Evolutionary conservation across 1,284 basidiomycete species (phyloP).

Genomic region (Tylopilus orsonianus): DNA sequence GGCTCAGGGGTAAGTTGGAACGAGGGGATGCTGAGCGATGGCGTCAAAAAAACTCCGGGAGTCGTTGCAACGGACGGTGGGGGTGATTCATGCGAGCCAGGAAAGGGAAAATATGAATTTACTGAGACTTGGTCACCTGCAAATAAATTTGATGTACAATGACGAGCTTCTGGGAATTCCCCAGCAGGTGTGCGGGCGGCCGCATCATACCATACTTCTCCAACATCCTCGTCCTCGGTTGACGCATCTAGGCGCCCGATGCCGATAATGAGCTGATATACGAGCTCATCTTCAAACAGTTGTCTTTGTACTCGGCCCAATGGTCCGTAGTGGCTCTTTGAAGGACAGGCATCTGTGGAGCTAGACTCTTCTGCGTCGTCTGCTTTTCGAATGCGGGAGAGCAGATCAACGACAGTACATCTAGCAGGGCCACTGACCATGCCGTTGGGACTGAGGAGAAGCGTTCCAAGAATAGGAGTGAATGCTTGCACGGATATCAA

Average conservation of each 20-base stretch:
- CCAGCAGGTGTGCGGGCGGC: constrained; percentile 34
- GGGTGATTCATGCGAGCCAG: constrained; percentile 23
- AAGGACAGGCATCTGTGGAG: constrained; percentile 27
- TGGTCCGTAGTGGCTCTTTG: constrained; percentile 38
- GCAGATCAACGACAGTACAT: constrained; percentile 75
- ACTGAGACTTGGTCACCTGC: constrained; percentile 18
- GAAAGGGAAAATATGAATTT: constrained; percentile 37
- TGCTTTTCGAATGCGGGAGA: constrained; percentile 60
- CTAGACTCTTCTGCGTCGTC: constrained; percentile 38
- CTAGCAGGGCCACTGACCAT: constrained; percentile 75
- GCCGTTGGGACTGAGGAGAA: constrained; percentile 81
- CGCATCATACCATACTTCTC: constrained; percentile 34
- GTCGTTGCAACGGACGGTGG: constrained; percentile 15
- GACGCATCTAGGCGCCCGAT: constrained; percentile 76
- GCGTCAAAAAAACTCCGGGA: constrained; percentile 15
- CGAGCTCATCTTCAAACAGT: constrained; percentile 76
- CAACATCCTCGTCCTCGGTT: constrained; percentile 33
- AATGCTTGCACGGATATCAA: constrained; percentile 81
- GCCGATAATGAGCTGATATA: constrained; percentile 84
- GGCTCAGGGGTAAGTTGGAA: constrained; percentile 24
- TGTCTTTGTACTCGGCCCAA: constrained; percentile 57
- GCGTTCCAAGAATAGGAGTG: constrained; percentile 87
- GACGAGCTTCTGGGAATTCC: constrained; percentile 26
- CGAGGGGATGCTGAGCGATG: constrained; percentile 16
- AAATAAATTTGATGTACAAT: constrained; percentile 12